Conservation (phyloP, 2,329 filamentous ascomycete genomes). For the Tolypocladium amazonense region DNA sequence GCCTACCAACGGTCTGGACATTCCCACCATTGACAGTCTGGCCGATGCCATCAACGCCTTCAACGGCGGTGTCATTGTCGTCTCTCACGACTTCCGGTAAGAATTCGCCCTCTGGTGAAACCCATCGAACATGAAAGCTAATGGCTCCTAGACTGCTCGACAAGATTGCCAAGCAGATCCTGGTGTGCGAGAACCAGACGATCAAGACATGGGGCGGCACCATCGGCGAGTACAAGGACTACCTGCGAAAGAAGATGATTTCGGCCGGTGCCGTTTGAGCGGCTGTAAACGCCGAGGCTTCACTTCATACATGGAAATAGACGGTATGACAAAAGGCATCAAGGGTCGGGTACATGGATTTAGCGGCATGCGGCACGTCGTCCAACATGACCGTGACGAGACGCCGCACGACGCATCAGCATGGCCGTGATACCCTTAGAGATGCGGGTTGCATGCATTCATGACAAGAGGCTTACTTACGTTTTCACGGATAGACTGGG, state of each 20-base stretch:
- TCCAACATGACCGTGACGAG: constrained; percentile 5
- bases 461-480: constrained; percentile 9
- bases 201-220: constrained; percentile 79
- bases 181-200: constrained; percentile 97
- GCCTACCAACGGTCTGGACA: constrained; percentile 98
- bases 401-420: constrained; percentile 17
- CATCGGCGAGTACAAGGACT: constrained; percentile 95
- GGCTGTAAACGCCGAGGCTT: constrained; percentile 1
- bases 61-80: constrained; percentile 92
- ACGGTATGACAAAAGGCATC: constrained; percentile 8
- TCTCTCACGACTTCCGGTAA: constrained; percentile 98
- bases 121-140: neutral
- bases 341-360: constrained; percentile 6
- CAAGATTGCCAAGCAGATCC: constrained; percentile 99
- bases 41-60: constrained; percentile 97
- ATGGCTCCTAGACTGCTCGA: constrained; percentile 64
- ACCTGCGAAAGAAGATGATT: constrained; percentile 99
- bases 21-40: constrained; percentile 94
- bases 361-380: constrained; percentile 7
- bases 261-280: constrained; percentile 73
- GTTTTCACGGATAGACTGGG: constrained; percentile 22
- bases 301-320: constrained; percentile 14
- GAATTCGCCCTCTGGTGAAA: constrained; percentile 17
- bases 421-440: constrained; percentile 18
- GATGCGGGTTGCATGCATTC: constrained; percentile 14